Evolutionary conservation across 306 rosid genomes (phyloP), one percentile per base, ranked within the genome.

Genomic region (Vachellia collinsii): DNA sequence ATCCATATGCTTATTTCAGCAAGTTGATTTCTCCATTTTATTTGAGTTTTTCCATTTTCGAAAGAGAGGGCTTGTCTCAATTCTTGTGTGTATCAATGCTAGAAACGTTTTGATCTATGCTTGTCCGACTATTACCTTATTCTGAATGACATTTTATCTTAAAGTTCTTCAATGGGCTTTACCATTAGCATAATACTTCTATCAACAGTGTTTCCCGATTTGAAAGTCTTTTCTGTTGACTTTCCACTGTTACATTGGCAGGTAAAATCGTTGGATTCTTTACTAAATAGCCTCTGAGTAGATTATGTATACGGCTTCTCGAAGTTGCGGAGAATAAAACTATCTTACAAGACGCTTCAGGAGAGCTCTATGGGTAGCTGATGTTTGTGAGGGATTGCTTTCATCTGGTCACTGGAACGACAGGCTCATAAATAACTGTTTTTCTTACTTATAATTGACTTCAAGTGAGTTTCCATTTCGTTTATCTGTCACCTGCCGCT

Each of bases 221-320:
- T 12, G 59, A 6, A 37, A 46, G 29, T 47, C 11, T 62, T 4
- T 44, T n/a, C 23, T 54, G 29, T 42, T 80, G 56, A 74, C 42
- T 61, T 10, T 37, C 22, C 34, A 19, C 20, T 11, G 19, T 41
- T 36, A 43, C 51, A 70, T 66, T 23, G 76, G 63, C 72, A 54
- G 85, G 70, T 46, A 54, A n/a, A 64, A 5, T 64, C 41, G 43
- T 79, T 58, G 37, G 70, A 77, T 67, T 69, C 70, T 43, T 63
- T 9, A 47, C 16, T 50, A 23, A 77, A 34, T 41, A 48, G 67
- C 53, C 62, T 82, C 50, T 12, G 25, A 44, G 41, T 51, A 4
- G 53, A 58, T 41, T 38, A 6, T 74, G 62, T 22, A 29, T 54
- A 37, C 22, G 34, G 83, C 76, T 20, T 56, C 39, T 17, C 47